Percentiles rank a stretch among this genome's conserved stretches.
Evolutionary conservation across 306 rosid genomes (phyloP).

Genomic region (Ormosia semicastrata): DNA sequence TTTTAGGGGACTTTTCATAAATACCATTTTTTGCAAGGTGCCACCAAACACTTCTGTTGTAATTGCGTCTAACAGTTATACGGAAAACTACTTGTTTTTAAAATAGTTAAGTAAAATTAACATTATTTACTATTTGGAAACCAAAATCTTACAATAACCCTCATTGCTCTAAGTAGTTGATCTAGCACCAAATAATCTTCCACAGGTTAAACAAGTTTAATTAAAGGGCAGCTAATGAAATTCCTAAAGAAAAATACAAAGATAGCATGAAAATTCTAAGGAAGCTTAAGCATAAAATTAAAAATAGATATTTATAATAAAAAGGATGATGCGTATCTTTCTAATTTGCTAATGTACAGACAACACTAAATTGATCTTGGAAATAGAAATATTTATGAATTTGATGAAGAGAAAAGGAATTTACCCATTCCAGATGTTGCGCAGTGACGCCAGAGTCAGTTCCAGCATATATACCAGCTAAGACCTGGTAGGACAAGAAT

Average conservation of each 20-base stretch:
- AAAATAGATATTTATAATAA: background rate
- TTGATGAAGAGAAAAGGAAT: slow-evolving; percentile 9
- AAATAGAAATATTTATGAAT: background rate
- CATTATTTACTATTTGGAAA: background rate
- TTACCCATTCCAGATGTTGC: slow-evolving; percentile 95
- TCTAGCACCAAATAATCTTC: background rate
- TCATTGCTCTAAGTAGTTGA: background rate
- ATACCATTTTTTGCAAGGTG: background rate
- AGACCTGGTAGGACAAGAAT: slow-evolving; percentile 52
- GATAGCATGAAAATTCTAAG: background rate
- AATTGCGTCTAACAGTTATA: background rate
- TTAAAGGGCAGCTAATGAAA: slow-evolving; percentile 8
- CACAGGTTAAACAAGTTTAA: background rate
- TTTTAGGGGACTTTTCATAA: background rate
- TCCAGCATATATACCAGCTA: slow-evolving; percentile 89
- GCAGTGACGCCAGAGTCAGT: slow-evolving; percentile 84
- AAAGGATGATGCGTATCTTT: background rate
- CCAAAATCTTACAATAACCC: background rate
- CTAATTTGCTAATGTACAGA: background rate
- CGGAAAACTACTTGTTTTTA: background rate
- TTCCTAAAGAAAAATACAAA: slow-evolving; percentile 1
- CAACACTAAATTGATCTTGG: background rate
- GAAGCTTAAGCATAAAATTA: background rate
- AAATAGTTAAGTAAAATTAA: background rate
- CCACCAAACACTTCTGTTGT: background rate